Percentiles rank a stretch among this genome's conserved stretches.
phyloP scores from a whole-genome alignment of 2,329 filamentous ascomycete genomes.

The Aureobasidium uvarum region DNA sequence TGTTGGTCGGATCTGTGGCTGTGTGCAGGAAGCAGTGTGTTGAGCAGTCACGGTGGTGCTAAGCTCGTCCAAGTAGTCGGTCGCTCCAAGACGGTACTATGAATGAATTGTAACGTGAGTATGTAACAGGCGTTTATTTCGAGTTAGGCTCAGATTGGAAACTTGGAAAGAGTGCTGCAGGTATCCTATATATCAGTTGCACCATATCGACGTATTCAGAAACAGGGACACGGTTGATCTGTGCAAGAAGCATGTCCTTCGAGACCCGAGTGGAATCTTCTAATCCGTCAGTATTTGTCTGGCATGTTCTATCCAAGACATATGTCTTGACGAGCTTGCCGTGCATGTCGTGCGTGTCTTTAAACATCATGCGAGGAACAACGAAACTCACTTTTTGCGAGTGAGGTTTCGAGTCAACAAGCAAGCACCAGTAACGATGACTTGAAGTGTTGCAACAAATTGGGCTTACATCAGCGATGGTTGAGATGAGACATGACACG shows the following conservation, averaged over 20 bases:
- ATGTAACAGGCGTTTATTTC: neutral
- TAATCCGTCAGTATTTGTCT: neutral
- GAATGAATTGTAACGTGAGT: neutral
- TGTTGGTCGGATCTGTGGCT: neutral
- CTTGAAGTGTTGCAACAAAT: neutral
- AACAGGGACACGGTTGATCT: neutral
- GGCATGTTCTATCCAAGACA: constrained; percentile 9
- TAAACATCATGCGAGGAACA: neutral
- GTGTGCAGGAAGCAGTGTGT: neutral
- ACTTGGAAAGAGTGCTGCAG: neutral
- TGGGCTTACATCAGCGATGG: neutral
- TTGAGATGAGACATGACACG: neutral
- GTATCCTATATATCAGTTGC: neutral
- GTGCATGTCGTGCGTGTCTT: neutral
- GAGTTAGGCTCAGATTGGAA: neutral
- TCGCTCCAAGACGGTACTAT: neutral
- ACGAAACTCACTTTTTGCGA: neutral
- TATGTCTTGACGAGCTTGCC: neutral
- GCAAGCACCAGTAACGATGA: neutral
- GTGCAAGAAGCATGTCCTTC: neutral
- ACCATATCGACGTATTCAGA: neutral
- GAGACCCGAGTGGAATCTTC: neutral
- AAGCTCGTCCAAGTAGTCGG: neutral
- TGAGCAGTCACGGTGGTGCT: too few relatives aligned
- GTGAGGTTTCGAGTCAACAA: neutral